Evolutionary conservation across 805 yeast genomes (phyloP).

Genomic region (Lachancea dasiensis): DNA sequence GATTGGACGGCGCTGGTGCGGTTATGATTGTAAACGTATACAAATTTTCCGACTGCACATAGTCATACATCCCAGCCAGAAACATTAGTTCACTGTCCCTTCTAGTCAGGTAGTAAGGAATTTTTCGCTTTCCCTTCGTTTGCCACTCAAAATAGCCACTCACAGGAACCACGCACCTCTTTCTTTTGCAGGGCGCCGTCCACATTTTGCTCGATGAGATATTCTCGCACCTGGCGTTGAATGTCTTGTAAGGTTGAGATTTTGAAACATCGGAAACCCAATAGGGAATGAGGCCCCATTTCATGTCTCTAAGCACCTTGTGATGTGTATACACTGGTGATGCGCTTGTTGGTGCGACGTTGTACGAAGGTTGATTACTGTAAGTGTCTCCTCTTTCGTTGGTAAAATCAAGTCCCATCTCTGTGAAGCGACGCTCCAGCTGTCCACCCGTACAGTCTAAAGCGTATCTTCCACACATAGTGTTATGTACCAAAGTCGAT

Average conservation of each 20-base stretch:
- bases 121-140: slow-evolving; percentile 35
- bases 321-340: slow-evolving; percentile 37
- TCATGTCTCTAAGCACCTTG: slow-evolving; percentile 47
- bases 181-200: slow-evolving; percentile 42
- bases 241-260: slow-evolving; percentile 40
- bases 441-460: slow-evolving; percentile 32
- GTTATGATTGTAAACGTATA: slow-evolving; percentile 68
- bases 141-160: slow-evolving; percentile 87
- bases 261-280: slow-evolving; percentile 45
- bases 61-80: slow-evolving; percentile 54
- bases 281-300: slow-evolving; percentile 73
- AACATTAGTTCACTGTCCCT: slow-evolving; percentile 49
- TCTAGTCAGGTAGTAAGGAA: slow-evolving; percentile 62
- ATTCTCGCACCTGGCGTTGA: slow-evolving; percentile 72
- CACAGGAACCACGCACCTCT: slow-evolving; percentile 71
- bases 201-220: slow-evolving; percentile 48
- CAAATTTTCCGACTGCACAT: slow-evolving; percentile 20
- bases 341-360: slow-evolving; percentile 54
- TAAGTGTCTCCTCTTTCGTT: background rate
- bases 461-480: slow-evolving; percentile 62
- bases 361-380: slow-evolving; percentile 36
- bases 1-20: slow-evolving; percentile 54
- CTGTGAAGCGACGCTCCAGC: slow-evolving; percentile 9
- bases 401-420: background rate
- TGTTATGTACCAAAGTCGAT: background rate